These are phyloP conservation scores for Berkeleyomyces basicola DNA, from an alignment of 2,329 filamentous ascomycete species.

Conservation along the genomic window DNA sequence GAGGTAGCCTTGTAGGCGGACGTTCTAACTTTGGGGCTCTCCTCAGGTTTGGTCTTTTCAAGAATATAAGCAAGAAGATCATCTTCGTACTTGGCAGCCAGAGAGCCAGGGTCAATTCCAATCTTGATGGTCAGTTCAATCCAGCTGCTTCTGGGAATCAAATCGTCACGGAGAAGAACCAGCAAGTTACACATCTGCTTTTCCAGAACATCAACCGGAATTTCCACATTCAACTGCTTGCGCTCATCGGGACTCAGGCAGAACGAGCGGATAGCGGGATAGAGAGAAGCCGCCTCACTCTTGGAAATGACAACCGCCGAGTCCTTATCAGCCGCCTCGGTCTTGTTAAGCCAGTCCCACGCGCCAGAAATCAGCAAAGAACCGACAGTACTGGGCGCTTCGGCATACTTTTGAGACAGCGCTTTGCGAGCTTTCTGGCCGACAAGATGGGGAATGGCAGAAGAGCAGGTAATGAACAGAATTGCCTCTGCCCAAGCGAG, in stretches of 20 bases:
- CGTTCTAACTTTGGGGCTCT: slow-evolving; percentile 30
- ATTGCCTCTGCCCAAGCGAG: slow-evolving; percentile 70
- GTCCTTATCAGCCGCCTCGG: slow-evolving; percentile 62
- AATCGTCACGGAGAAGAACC: slow-evolving; percentile 58
- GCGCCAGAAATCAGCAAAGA: slow-evolving; percentile 52
- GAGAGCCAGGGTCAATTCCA: slow-evolving; percentile 63
- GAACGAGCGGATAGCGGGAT: slow-evolving; percentile 43
- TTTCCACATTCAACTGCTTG: slow-evolving; percentile 24
- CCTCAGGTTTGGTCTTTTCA: slow-evolving; percentile 28
- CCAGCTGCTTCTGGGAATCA: slow-evolving; percentile 70
- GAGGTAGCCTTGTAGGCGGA: slow-evolving; percentile 76
- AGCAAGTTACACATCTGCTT: slow-evolving; percentile 60
- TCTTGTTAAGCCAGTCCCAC: slow-evolving; percentile 60
- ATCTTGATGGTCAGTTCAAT: slow-evolving; percentile 73
- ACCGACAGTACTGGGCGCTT: slow-evolving; percentile 40
- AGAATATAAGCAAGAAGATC: slow-evolving; percentile 52
- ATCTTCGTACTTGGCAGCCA: slow-evolving; percentile 49
- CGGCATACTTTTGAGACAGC: slow-evolving; percentile 48
- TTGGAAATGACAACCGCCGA: slow-evolving; percentile 50
- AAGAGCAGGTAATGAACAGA: slow-evolving; percentile 58
- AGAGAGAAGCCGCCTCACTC: slow-evolving; percentile 45
- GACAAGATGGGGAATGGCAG: slow-evolving; percentile 40
- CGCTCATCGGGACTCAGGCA: slow-evolving; percentile 41
- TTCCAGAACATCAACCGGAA: slow-evolving; percentile 38
- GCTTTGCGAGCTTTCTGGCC: slow-evolving; percentile 45